These are phyloP conservation scores for Candida freyschussii DNA, from an alignment of 1,139 yeast genomes.

Conservation along the genomic window DNA sequence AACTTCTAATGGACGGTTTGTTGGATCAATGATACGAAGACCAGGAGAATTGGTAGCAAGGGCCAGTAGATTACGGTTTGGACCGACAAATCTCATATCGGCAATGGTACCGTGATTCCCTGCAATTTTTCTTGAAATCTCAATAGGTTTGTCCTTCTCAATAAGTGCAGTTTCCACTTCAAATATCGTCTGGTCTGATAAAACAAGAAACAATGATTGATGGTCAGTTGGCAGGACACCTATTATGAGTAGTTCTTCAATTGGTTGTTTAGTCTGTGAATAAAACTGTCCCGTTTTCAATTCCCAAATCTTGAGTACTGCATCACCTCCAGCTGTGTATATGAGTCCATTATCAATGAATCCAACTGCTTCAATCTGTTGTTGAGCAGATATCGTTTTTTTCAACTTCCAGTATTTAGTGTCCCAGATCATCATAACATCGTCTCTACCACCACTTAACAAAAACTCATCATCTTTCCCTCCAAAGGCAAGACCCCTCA, in stretches of 20 bases:
- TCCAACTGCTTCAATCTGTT: constrained; percentile 79
- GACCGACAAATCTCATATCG: constrained; percentile 76
- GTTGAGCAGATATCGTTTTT: constrained; percentile 67
- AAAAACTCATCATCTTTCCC: constrained; percentile 47
- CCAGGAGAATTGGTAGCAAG: constrained; percentile 96
- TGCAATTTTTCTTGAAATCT: constrained; percentile 55
- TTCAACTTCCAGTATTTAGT: constrained; percentile 49
- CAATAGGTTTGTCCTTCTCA: constrained; percentile 33
- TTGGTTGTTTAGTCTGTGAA: constrained; percentile 48
- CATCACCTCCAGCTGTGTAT: constrained; percentile 88
- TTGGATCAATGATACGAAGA: constrained; percentile 61
- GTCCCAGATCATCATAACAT: constrained; percentile 56
- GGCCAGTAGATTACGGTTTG: constrained; percentile 52
- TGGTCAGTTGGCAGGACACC: constrained; percentile 44
- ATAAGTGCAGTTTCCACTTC: constrained; percentile 39
- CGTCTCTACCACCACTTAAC: constrained; percentile 88
- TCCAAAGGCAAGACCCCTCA: constrained; percentile 75
- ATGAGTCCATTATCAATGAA: constrained; percentile 45
- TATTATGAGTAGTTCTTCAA: constrained; percentile 65
- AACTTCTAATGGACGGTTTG: constrained; percentile 52
- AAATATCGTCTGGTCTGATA: constrained; percentile 81
- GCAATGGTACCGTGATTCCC: constrained; percentile 97
- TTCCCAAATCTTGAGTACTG: constrained; percentile 61
- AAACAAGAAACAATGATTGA: constrained; percentile 38
- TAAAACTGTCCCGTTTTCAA: constrained; percentile 56